These are phyloP conservation scores for Mycena rosella DNA, from an alignment of 768 basidiomycete species.

Conservation along the genomic window DNA sequence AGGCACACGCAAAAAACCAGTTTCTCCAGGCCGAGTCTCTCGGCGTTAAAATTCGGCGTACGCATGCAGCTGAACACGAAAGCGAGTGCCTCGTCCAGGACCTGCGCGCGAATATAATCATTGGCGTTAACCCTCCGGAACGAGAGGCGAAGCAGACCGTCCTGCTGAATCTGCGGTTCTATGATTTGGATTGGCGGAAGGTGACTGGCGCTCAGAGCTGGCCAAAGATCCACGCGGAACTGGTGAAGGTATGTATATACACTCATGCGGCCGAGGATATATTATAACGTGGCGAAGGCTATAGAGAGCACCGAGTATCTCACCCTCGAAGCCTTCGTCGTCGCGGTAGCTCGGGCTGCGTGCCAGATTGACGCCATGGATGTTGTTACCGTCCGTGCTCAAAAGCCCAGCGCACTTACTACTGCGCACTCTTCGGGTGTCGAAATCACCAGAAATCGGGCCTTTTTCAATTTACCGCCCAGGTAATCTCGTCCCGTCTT, in stretches of 20 bases:
- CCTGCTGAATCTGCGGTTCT: conserved; percentile 63
- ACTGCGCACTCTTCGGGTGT: conserved; percentile 76
- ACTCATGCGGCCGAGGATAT: neutral
- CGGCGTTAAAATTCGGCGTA: conserved; percentile 21
- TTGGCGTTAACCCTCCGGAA: conserved; percentile 82
- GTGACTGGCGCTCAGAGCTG: conserved; percentile 4
- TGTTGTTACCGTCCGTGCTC: conserved; percentile 59
- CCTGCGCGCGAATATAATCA: conserved; percentile 65
- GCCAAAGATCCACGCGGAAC: conserved; percentile 44
- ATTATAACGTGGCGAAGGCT: neutral
- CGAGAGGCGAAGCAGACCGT: conserved; percentile 74
- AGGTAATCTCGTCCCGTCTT: neutral
- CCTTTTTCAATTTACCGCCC: conserved; percentile 17
- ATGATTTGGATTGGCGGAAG: conserved; percentile 42
- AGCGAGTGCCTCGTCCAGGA: conserved; percentile 51
- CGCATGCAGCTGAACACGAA: neutral
- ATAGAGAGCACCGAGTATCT: conserved; percentile 67
- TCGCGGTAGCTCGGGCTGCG: conserved; percentile 57
- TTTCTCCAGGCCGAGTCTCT: conserved; percentile 24
- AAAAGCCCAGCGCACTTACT: conserved; percentile 80
- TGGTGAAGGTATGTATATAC: conserved; percentile 55
- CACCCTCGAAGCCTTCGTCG: conserved; percentile 72
- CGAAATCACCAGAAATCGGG: conserved; percentile 61
- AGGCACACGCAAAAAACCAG: conserved; percentile 20
- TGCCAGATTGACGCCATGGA: conserved; percentile 53